Conservation (phyloP, 805 yeast genomes). For the Babjeviella inositovora region DNA sequence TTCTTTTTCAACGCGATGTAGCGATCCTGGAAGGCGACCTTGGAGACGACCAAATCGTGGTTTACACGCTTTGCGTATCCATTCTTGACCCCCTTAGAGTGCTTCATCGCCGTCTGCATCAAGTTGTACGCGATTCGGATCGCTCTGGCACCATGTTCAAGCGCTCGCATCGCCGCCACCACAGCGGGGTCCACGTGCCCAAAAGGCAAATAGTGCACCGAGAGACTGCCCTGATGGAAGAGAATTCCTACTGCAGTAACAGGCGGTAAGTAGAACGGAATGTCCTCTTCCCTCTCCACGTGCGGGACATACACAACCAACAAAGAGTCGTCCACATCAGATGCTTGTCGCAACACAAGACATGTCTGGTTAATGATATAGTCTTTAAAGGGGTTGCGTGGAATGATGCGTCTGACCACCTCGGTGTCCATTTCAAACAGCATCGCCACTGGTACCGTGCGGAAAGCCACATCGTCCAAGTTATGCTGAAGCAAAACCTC, state of each 20-base stretch:
- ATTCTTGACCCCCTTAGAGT: conserved; percentile 65
- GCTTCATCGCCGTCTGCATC: conserved; percentile 66
- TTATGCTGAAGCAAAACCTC: conserved; percentile 8
- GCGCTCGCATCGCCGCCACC: conserved; percentile 9
- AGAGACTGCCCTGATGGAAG: conserved; percentile 25
- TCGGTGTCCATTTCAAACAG: conserved; percentile 21
- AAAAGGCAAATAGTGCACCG: conserved; percentile 68
- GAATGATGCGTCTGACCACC: conserved; percentile 74
- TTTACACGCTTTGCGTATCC: conserved; percentile 83
- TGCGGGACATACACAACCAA: conserved; percentile 73
- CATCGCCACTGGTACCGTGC: conserved; percentile 12
- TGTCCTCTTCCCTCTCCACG: conserved; percentile 33
- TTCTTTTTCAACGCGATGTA: conserved; percentile 71
- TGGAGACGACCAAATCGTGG: conserved; percentile 77
- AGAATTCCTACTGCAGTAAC: conserved; percentile 68
- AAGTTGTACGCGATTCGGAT: conserved; percentile 72
- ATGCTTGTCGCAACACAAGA: conserved; percentile 17
- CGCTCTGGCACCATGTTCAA: conserved; percentile 39
- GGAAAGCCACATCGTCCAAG: conserved; percentile 23
- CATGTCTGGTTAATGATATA: conserved; percentile 78
- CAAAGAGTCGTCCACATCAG: conserved; percentile 16
- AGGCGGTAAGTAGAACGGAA: conserved; percentile 84
- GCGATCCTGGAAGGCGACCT: conserved; percentile 68
- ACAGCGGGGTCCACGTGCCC: conserved; percentile 8
- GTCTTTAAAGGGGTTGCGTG: conserved; percentile 82